A percentile compares a stretch with the other conserved stretches of the same genome.
phyloP scores from a whole-genome alignment of 2,329 filamentous ascomycete genomes.

The Scedosporium minutisporum region DNA sequence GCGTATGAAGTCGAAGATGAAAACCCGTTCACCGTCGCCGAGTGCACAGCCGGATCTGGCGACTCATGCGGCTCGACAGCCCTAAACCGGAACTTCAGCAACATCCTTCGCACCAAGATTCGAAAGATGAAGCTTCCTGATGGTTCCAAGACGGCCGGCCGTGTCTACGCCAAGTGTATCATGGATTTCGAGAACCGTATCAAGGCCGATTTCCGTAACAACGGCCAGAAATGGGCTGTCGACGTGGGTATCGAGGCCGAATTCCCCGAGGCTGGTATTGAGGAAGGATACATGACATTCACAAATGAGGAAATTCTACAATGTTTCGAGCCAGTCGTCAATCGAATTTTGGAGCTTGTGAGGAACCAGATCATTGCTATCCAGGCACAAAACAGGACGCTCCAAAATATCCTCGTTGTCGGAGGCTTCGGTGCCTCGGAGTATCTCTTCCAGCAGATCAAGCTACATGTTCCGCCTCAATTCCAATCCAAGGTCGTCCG shows the following conservation, averaged over 20 bases:
- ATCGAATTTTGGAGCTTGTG: slow-evolving; percentile 90
- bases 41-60: slow-evolving; percentile 93
- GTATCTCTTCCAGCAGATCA: slow-evolving; percentile 99
- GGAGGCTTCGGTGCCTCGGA: slow-evolving; percentile 97
- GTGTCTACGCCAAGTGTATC: slow-evolving; percentile 98
- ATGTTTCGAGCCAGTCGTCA: slow-evolving; percentile 97
- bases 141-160: slow-evolving; percentile 92
- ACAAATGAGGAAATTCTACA: slow-evolving; percentile 98
- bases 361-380: slow-evolving; percentile 98
- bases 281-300: slow-evolving; percentile 99
- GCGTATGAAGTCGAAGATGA: slow-evolving; percentile 98
- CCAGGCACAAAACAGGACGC: slow-evolving; percentile 84
- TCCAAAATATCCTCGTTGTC: slow-evolving; percentile 95
- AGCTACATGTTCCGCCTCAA: slow-evolving; percentile 93
- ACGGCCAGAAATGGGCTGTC: slow-evolving; percentile 97
- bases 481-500: slow-evolving; percentile 98
- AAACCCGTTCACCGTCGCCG: slow-evolving; percentile 90
- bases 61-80: slow-evolving; percentile 98
- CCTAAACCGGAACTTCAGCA: slow-evolving; percentile 95
- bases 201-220: slow-evolving; percentile 99
- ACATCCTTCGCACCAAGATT: slow-evolving; percentile 94
- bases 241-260: slow-evolving; percentile 98
- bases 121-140: slow-evolving; percentile 98
- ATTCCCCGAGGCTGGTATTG: slow-evolving; percentile 93
- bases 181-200: slow-evolving; percentile 99